Conservation (phyloP, 2,329 filamentous ascomycete species). For the Aspergillus aculeatinus region DNA sequence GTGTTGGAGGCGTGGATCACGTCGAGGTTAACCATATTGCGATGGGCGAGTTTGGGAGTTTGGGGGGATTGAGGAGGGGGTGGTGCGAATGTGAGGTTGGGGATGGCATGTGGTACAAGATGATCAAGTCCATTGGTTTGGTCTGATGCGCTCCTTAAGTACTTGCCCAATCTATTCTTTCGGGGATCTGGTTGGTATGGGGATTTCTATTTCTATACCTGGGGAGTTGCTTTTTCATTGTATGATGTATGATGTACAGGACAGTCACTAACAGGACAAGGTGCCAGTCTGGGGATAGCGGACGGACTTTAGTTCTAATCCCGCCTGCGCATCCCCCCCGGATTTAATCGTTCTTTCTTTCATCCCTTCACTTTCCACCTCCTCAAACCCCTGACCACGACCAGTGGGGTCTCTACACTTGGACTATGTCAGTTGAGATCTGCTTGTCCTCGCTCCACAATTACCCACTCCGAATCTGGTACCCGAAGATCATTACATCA, state of each 20-base stretch:
- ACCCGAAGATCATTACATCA: not conserved
- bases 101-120: too few species aligned
- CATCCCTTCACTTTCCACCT: too few species aligned
- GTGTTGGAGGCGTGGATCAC: conserved; percentile 1
- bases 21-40: conserved; percentile 1
- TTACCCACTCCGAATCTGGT: not conserved
- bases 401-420: too few species aligned
- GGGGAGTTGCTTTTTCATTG: too few species aligned
- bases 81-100: not conserved
- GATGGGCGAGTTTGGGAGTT: not conserved
- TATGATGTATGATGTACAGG: too few species aligned
- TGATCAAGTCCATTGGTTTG: too few species aligned
- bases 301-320: not conserved
- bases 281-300: not conserved
- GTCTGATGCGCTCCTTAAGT: not conserved
- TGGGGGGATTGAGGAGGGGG: not conserved
- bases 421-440: not conserved
- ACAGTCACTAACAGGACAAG: not conserved
- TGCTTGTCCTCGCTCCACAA: not conserved
- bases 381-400: too few species aligned
- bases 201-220: not conserved
- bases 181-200: not conserved
- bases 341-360: not conserved
- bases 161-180: not conserved
- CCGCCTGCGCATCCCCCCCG: not conserved